Base-by-base conservation (phyloP, 495 filamentous ascomycete genomes). In the Daldinia decipiens region DNA sequence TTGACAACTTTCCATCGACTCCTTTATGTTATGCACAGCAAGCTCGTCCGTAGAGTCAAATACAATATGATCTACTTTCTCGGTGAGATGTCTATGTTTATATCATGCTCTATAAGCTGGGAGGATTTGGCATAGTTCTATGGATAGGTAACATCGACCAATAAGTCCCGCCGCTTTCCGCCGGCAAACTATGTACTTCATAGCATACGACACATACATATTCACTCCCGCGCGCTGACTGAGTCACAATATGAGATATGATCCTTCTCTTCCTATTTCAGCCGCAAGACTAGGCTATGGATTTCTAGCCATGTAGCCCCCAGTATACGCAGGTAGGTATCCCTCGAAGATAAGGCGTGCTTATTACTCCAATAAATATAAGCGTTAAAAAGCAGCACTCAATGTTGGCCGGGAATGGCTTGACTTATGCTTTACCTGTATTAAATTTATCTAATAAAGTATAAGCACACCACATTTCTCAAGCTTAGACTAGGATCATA, bases 241-340 rank as follows among this genome's bases (percentile, higher is more conserved):
- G 52, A 34, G 52, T 55, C 51, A 56, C 31, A 8, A 36, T 36
- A 17, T n/a, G n/a, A 56, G 8, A 34, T 56, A 36, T 17, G 17
- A 56, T 56, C 53, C 53, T 62, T 32, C 59, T 26, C 9, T 65
- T 65, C 47, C 13, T 34, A 32, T 24, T 65, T 36, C 13, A 39
- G 31, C 32, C 19, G 17, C 11, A 39, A 40, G 15, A 55, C 29
- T 56, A 56, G 26, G 31, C 1, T 3, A 52, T 26, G 21, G 9
- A 15, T 5, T 52, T 52, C 26, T 27, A 52, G 6, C 3, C 47
- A 52, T 19, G n/a, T 0, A 45, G 1, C 3, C 2, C 7, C 3
- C 3, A 17, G 5, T 1, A 45, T 8, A n/a, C n/a, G n/a, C n/a
- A n/a, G n/a, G n/a, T n/a, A 45, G n/a, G n/a, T 17, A 17, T 45